Base-by-base conservation (phyloP, 208 protist species). In the Leishmania amazonensis region DNA sequence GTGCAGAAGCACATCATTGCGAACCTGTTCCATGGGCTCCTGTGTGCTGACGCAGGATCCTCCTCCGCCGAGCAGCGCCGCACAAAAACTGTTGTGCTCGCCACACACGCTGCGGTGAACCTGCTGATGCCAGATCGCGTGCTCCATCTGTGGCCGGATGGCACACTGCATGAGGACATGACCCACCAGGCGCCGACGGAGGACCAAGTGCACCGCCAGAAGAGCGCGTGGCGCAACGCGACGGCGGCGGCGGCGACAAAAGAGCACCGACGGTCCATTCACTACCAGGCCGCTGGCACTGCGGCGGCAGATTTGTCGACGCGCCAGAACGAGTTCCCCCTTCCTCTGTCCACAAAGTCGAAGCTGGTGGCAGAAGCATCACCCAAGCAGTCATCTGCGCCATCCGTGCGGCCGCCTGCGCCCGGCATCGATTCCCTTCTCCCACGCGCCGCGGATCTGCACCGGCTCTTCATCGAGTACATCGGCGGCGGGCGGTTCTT, bases 1-100 rank as follows among this genome's bases (percentile, higher is more conserved):
- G 92, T 98, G 53, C 92, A 95, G 81, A 86, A 83, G 54, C 83
- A 93, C 81, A 93, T 98, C 40, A 95, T 96, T 85, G 74, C 78
- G 38, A 70, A 97, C 13, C 90, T 95, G 49, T 87, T 99, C 42
- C 83, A 88, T 57, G 91, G 88, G 8, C 67, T 98, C 3, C 79
- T 98, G 40, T 60, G 83, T 21, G 51, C 71, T 40, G 15, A 40
- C 24, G 70, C 7, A 6, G n/a, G 28, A 51, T 62, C 60, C 57
- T 28, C 64, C 13, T 40, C 64, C 51, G 9, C 65, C 8, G 11
- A 58, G 42, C 35, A 75, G 7, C 68, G 75, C 15, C 72, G 73
- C 81, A 75, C 35, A 40, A 94, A 92, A 83, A 94, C 91, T 15
- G 67, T 94, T 64, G 85, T 94, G 70, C 73, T 94, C 28, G 74